A percentile compares a stretch with the other conserved stretches of the same genome.
Conservation (phyloP, 306 rosid species). For the Inga laurina region DNA sequence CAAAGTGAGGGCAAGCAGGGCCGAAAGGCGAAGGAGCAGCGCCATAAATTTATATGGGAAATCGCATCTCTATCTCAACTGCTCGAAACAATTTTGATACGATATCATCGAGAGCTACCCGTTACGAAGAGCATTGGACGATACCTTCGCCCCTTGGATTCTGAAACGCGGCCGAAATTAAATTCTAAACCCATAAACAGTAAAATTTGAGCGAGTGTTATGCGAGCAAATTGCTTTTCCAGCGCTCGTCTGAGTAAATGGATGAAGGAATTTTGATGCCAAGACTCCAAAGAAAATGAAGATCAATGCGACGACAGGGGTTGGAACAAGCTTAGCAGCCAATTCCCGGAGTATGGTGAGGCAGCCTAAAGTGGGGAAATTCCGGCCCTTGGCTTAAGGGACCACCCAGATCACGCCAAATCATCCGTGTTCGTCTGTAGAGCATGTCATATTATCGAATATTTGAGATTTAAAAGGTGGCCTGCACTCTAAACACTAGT, state of each 20-base stretch:
- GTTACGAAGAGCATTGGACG: neutral
- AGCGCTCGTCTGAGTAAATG: neutral
- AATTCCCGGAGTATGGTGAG: too few species aligned
- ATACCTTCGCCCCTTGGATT: neutral
- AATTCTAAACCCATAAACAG: neutral
- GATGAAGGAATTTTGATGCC: neutral
- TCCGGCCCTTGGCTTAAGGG: neutral
- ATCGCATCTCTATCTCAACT: neutral
- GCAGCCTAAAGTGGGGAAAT: neutral
- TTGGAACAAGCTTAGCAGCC: neutral
- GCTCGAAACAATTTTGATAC: neutral
- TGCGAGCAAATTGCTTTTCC: neutral
- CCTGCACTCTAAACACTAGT: too few species aligned
- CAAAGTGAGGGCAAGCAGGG: conserved; percentile 4
- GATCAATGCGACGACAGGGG: neutral
- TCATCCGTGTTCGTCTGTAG: too few species aligned
- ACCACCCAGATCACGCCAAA: neutral
- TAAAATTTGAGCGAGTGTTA: neutral
- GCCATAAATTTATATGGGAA: neutral
- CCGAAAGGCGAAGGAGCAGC: neutral
- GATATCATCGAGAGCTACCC: neutral
- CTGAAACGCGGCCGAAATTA: neutral
- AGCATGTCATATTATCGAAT: too few species aligned
- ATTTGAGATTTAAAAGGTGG: too few species aligned
- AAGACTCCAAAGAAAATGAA: neutral